phyloP scores from a whole-genome alignment of 371 early-diverging fungal genomes.

The Apophysomyces sp. region DNA sequence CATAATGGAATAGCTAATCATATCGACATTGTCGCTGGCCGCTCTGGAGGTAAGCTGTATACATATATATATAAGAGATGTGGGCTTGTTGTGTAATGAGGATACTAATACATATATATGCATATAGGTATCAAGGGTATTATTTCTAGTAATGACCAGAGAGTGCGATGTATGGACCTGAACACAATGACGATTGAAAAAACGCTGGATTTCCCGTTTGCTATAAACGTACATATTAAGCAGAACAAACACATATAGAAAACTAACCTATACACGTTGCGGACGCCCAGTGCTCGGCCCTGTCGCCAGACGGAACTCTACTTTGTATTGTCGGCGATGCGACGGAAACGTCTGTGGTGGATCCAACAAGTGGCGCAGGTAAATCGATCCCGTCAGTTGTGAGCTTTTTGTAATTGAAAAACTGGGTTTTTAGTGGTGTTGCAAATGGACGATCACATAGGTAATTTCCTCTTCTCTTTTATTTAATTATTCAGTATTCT shows the following conservation, averaged over 20 bases:
- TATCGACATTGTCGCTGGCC: constrained; percentile 41
- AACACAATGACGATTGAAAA: constrained; percentile 27
- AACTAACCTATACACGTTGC: not conserved
- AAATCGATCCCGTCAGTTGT: not conserved
- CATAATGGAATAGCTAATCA: constrained; percentile 67
- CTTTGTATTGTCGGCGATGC: constrained; percentile 80
- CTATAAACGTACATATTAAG: constrained; percentile 61
- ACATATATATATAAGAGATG: too few relatives aligned
- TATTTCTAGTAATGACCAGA: constrained; percentile 66
- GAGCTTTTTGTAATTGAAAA: not conserved
- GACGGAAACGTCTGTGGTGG: constrained; percentile 54
- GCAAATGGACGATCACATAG: not conserved
- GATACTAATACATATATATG: not conserved
- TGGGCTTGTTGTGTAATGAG: too few relatives aligned
- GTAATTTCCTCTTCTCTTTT: not conserved
- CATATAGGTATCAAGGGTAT: constrained; percentile 10
- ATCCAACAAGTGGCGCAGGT: constrained; percentile 57
- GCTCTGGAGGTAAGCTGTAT: constrained; percentile 36
- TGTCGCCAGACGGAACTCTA: constrained; percentile 62
- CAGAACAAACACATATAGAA: not conserved
- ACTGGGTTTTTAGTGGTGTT: not conserved
- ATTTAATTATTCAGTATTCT: not conserved
- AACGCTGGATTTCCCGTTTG: constrained; percentile 53
- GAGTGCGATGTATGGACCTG: constrained; percentile 55
- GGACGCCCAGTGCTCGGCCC: constrained; percentile 65